phyloP scores from a whole-genome alignment of 257 asterid genomes.

The Scutellaria minor region DNA sequence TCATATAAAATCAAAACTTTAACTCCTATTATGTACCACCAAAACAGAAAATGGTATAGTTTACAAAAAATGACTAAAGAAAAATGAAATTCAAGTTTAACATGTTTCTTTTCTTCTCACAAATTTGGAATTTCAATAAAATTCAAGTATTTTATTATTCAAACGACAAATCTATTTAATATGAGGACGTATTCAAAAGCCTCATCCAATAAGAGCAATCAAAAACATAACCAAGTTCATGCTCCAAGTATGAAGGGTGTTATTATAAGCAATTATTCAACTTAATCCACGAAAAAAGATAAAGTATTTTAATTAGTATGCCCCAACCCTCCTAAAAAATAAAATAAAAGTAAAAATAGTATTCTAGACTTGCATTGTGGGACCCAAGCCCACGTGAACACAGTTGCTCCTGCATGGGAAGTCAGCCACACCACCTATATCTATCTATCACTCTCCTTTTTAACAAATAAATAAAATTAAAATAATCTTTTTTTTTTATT shows the following conservation, averaged over 20 bases:
- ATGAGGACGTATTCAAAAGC: constrained; percentile 4
- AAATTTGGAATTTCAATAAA: too few relatives aligned
- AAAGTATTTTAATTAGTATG: constrained; percentile 44
- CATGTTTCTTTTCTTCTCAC: too few relatives aligned
- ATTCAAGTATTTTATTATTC: constrained; percentile 11
- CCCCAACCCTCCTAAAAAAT: constrained; percentile 19
- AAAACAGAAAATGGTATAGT: too few relatives aligned
- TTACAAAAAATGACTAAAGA: too few relatives aligned
- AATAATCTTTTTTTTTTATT: background rate
- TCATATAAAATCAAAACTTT: too few relatives aligned
- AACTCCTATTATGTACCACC: too few relatives aligned
- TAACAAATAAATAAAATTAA: background rate
- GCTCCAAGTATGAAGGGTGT: constrained; percentile 49
- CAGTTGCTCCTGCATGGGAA: constrained; percentile 61
- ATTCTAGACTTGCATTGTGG: constrained; percentile 50
- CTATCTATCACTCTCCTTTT: constrained; percentile 35
- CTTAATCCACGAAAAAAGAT: constrained; percentile 53
- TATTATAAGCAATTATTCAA: constrained; percentile 51
- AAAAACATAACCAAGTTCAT: constrained; percentile 56
- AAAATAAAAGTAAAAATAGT: constrained; percentile 35
- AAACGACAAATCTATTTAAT: background rate
- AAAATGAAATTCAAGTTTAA: too few relatives aligned
- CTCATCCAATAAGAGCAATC: constrained; percentile 32
- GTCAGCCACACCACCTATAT: constrained; percentile 55
- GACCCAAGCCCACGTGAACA: constrained; percentile 91